phyloP scores from a whole-genome alignment of 306 rosid genomes.

The Dryas octopetala region DNA sequence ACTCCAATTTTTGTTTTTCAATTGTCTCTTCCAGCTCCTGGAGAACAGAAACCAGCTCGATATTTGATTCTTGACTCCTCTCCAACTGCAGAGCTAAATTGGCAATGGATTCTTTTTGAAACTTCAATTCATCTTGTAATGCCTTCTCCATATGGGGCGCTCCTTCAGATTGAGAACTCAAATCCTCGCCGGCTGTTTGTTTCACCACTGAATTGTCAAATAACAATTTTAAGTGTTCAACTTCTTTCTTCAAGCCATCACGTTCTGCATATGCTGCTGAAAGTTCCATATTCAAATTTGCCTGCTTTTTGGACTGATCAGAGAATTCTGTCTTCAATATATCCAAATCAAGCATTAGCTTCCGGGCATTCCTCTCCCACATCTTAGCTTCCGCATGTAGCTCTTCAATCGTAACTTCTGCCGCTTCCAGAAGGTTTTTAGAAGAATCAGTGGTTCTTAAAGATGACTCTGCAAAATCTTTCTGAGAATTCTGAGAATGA shows the following conservation, averaged over 20 bases:
- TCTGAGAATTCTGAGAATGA: slow-evolving; percentile 26
- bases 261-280: slow-evolving; percentile 53
- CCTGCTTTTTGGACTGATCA: slow-evolving; percentile 55
- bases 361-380: slow-evolving; percentile 93
- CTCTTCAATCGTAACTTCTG: slow-evolving; percentile 57
- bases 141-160: slow-evolving; percentile 44
- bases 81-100: slow-evolving; percentile 70
- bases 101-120: slow-evolving; percentile 71
- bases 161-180: slow-evolving; percentile 40
- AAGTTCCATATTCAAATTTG: slow-evolving; percentile 53
- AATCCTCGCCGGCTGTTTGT: slow-evolving; percentile 39
- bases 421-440: slow-evolving; percentile 44
- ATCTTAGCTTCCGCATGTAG: slow-evolving; percentile 89
- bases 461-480: slow-evolving; percentile 33
- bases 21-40: slow-evolving; percentile 83
- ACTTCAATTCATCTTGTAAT: slow-evolving; percentile 67
- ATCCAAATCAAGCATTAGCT: slow-evolving; percentile 77
- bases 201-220: slow-evolving; percentile 37
- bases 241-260: slow-evolving; percentile 50
- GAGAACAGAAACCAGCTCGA: slow-evolving; percentile 86
- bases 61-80: slow-evolving; percentile 81
- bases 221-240: slow-evolving; percentile 51
- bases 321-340: slow-evolving; percentile 58
- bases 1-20: slow-evolving; percentile 65
- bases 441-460: slow-evolving; percentile 19